Evolutionary conservation across 2,329 filamentous ascomycete species (phyloP), one percentile per base, ranked within the genome.

Genomic region (Ceratocystis ficicola): DNA sequence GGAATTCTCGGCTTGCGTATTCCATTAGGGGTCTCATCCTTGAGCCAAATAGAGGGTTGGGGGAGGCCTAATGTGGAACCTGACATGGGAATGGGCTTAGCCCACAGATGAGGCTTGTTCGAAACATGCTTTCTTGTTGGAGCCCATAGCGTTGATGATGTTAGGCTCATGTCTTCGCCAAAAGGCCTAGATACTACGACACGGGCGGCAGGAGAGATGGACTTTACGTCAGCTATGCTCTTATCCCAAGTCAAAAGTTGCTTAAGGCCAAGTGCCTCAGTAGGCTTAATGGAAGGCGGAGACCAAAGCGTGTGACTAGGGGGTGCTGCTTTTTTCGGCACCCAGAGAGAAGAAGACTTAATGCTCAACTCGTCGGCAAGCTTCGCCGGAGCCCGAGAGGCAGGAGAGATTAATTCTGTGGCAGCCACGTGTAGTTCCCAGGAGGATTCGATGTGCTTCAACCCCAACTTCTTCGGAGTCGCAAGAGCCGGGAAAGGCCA

Each of bases 1-100:
- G 46, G 65, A 55, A 59, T 68, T 66, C 30, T 66, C 46, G 46
- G 65, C 59, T 68, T 65, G 36, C 17, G 20, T 2, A n/a, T 8
- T n/a, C n/a, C 41, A 20, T 63, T 25, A 57, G 61, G 30, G 17
- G 65, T 57, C 22, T 55, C 60, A 32, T 41, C 10, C 10, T 41
- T 41, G 36, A 69, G 71, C n/a, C 69, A 68, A 46, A 72, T 70
- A 44, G 74, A 73, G 3, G 75, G 75, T 67, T 78, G 75, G 1
- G 75, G 72, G 6, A 76, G 69, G 10, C 70, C 69, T 20, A 65
- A 60, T 8, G n/a, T 32, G 15, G 62, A 52, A 28, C 55, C 44
- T 12, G n/a, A 48, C 10, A 30, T 4, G 17, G 25, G 41, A 25
- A 44, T 55, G 25, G 57, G 3, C 32, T 66, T 64, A 8, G 17